phyloP scores from a whole-genome alignment of 148 eudicot genomes.

The Cornus controversa region DNA sequence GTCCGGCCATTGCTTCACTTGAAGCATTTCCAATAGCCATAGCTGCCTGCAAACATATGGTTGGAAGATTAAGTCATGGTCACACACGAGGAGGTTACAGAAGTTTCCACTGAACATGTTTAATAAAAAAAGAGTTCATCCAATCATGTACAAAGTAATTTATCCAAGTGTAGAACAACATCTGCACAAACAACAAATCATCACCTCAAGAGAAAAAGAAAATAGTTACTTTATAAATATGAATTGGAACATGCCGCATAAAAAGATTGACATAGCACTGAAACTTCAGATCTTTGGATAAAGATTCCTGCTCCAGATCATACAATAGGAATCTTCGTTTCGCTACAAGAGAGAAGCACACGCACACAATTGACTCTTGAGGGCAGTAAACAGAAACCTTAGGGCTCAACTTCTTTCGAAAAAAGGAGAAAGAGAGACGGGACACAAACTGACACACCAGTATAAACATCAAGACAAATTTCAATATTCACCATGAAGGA shows the following conservation, averaged over 20 bases:
- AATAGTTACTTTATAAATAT: neutral
- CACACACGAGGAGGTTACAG: neutral
- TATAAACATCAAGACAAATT: neutral
- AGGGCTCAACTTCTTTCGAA: neutral
- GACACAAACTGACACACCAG: neutral
- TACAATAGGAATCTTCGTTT: neutral
- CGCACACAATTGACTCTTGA: neutral
- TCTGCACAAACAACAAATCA: neutral
- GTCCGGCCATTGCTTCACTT: constrained; percentile 35
- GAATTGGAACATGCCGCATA: neutral
- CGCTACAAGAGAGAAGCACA: neutral
- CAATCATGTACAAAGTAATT: neutral
- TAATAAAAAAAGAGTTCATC: neutral
- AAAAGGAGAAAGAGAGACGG: neutral
- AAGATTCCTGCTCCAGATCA: neutral
- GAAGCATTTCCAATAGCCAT: constrained; percentile 53
- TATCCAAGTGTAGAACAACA: neutral
- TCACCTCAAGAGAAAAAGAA: neutral
- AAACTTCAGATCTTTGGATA: neutral
- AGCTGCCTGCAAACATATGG: constrained; percentile 58
- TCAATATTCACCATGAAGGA: neutral
- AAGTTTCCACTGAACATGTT: neutral
- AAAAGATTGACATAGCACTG: neutral
- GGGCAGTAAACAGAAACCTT: neutral
- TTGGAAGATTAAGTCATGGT: constrained; percentile 12